Base-by-base conservation (phyloP, 2,329 filamentous ascomycete genomes). In the Aspergillus thermomutatus region DNA sequence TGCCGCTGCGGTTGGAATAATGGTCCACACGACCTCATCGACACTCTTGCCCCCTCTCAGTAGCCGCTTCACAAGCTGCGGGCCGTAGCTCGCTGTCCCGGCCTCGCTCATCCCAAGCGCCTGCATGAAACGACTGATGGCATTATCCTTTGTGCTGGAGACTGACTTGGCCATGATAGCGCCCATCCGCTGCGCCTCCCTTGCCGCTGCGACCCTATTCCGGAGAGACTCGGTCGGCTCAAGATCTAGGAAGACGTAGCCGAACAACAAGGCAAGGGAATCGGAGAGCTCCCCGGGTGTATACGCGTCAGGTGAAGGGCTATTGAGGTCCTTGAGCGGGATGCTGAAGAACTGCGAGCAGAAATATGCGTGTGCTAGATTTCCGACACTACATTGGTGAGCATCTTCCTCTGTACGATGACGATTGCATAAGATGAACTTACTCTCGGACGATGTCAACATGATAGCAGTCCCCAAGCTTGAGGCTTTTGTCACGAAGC, bases 161-260 rank as follows among this genome's bases (percentile, higher is more conserved):
- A 52, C 19, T 25, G 40, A 26, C 49, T 28, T 41, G 19, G 45
- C 28, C 55, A 60, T 55, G 21, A 58, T 26, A 9, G 57, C 46
- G 19, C 55, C 52, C 21, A 60, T 48, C 3, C 50, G 40, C 41
- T 60, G n/a, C 4, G 37, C 41, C 11, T 49, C 41, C 7, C 26
- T 25, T 3, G 40, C 21, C 8, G 52, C 55, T 7, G 19, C 21
- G 1, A 51, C 23, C 4, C 52, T 49, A 34, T 55, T 51, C 43
- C 34, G 43, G 21, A 47, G 45, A 11, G 58, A 55, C 31, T 58
- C 52, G 2, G 27, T 25, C 3, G 55, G 49, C 25, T 60, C 58
- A 3, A 58, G 45, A n/a, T 60, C 58, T 1, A 58, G 31, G 40
- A 60, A 60, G 7, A 60, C 52, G 19, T 60, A 58, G 21, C 52